Base-by-base conservation (phyloP, 345 rosid species). In the Corymbia maculata region DNA sequence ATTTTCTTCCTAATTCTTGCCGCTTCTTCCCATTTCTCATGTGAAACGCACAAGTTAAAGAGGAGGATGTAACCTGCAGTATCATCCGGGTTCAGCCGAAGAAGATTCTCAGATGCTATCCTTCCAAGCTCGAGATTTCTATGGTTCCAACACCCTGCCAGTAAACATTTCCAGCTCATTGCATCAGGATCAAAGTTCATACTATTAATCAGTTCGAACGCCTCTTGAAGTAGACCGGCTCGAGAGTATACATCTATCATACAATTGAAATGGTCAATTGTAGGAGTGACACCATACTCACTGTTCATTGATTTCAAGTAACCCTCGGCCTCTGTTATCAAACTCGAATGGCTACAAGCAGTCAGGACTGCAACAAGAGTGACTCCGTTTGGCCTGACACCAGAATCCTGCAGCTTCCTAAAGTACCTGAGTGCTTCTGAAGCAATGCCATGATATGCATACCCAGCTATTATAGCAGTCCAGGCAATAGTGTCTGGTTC, bases 261-360 rank as follows among this genome's bases (percentile, higher is more conserved):
- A 90, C 96, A 95, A 89, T 92, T 90, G 90, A 91, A 96, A 89
- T 96, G 98, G 89, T 94, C 97, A 26, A 93, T 91, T n/a, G 94
- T 94, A 32, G 97, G 95, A 85, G 90, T 53, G 87, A 94, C 93
- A 13, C 91, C 93, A 75, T 94, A 94, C 14, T 90, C 91, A 86
- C 85, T 59, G 86, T 70, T 89, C 98, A 96, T 94, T 12, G 88
- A 88, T 44, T 93, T 93, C 87, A 95, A 90, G 89, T 88, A 93
- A 85, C 88, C 88, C 89, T 89, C 90, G 52, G 95, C 97, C 88
- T 95, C 93, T 24, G 87, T 87, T 52, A 95, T 91, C 88, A 95
- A 90, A 86, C 95, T 96, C 36, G 97, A 92, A 87, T 96, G 97
- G 91, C 96, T 95, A 92, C 97, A 96, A 68, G 96, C 98, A 49